Evolutionary conservation across 1,284 basidiomycete species (phyloP), one percentile per base, ranked within the genome.

Genomic region (Apiotrichum brassicae): DNA sequence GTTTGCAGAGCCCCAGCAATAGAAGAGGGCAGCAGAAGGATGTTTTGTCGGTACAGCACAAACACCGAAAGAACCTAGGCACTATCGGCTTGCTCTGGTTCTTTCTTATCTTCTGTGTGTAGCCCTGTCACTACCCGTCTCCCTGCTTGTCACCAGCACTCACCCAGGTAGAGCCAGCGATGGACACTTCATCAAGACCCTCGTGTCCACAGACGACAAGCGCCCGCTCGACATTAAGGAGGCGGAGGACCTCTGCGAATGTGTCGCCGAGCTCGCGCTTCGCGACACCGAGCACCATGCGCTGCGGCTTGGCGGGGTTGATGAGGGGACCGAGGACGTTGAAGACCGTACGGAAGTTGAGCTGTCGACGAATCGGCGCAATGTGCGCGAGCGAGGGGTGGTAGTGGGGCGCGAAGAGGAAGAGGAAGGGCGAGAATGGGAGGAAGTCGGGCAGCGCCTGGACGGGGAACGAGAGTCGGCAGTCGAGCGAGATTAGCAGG

Each of bases 291-390:
- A 97, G 79, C 13, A 98, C 81, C 83, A 97, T 86, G 20, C 88
- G 82, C 23, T 78, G 77, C 0, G 94, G 94, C 18, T 77, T 76
- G 0, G 89, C 86, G 0, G 94, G 95, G 73, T 97, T 97, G 74
- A 97, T 86, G 36, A 97, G 79, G 0, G 94, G 94, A 0, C 95
- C 94, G 35, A 97, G 79, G 51, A 95, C 77, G 75, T 98, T 98
- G 81, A 97, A 97, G 76, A 98, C 84, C 3, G 94, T 97, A 23
- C 93, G 87, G 77, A 97, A 97, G 51, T 92, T 91, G 46, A 98
- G 82, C 0, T 82, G 76, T 62, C 86, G 85, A 46, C 94, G 85
- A 63, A 87, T 82, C 0, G 93, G 91, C 0, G 86, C 88, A 59
- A 98, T 79, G 56, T 82, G 78, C 1, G 86, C 87, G 34, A 97